Evolutionary conservation across 129 eudicot genomes (phyloP).

Genomic region (Mikania micrantha): DNA sequence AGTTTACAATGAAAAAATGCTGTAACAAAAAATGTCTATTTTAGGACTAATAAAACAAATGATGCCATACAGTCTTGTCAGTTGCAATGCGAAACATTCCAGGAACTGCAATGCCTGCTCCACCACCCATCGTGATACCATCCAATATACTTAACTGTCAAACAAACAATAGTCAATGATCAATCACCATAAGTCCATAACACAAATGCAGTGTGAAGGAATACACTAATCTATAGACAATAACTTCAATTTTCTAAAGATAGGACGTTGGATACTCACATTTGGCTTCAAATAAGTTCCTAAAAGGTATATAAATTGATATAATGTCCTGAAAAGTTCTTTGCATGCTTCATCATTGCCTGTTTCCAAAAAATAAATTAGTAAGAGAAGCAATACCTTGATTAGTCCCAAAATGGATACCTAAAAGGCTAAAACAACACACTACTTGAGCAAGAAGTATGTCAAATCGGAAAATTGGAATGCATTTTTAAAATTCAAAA

Average conservation of each 20-base stretch:
- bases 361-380: slow-evolving; percentile 28
- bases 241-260: neutral
- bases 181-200: slow-evolving; percentile 14
- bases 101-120: slow-evolving; percentile 84
- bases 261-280: slow-evolving; percentile 41
- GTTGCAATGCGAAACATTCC: slow-evolving; percentile 88
- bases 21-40: neutral
- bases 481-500: neutral
- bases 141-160: slow-evolving; percentile 77
- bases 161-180: slow-evolving; percentile 15
- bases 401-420: neutral
- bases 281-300: slow-evolving; percentile 93
- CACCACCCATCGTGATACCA: slow-evolving; percentile 88
- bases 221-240: neutral
- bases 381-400: neutral
- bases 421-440: too few relatives aligned
- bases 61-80: slow-evolving; percentile 72
- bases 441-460: too few relatives aligned
- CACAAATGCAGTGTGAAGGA: slow-evolving; percentile 1
- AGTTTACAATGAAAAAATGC: slow-evolving; percentile 7
- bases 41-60: neutral
- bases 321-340: slow-evolving; percentile 49
- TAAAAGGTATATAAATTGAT: slow-evolving; percentile 76
- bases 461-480: neutral
- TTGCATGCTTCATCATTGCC: slow-evolving; percentile 85